Evolutionary conservation across 176 grass and related monocot species (phyloP).

Genomic region (Avena eriantha): DNA sequence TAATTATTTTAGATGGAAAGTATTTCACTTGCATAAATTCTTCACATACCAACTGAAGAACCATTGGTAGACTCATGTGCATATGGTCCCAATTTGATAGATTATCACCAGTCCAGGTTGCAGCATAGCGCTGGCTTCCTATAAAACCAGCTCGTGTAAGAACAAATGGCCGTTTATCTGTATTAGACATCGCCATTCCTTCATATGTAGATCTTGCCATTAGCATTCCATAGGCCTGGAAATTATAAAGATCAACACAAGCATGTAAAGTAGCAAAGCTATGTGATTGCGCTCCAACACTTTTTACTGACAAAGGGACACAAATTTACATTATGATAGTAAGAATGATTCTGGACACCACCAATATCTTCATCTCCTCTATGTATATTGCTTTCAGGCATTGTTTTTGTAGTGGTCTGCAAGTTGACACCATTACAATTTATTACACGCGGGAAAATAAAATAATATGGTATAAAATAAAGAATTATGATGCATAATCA

Average conservation of each 20-base stretch:
- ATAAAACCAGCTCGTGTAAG: slow-evolving; percentile 97
- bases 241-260: slow-evolving; percentile 22
- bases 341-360: slow-evolving; percentile 81
- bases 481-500: background rate
- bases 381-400: slow-evolving; percentile 91
- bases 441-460: slow-evolving; percentile 21
- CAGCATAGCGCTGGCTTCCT: slow-evolving; percentile 92
- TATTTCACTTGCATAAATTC: slow-evolving; percentile 19
- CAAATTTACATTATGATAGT: slow-evolving; percentile 90
- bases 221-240: slow-evolving; percentile 93
- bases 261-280: background rate
- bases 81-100: slow-evolving; percentile 95
- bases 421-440: slow-evolving; percentile 36
- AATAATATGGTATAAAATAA: slow-evolving; percentile 25
- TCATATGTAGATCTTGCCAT: slow-evolving; percentile 94
- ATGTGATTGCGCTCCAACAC: slow-evolving; percentile 11
- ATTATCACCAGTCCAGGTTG: slow-evolving; percentile 97
- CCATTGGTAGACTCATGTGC: slow-evolving; percentile 95
- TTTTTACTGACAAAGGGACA: slow-evolving; percentile 28
- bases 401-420: slow-evolving; percentile 93
- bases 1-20: slow-evolving; percentile 7
- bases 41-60: slow-evolving; percentile 90
- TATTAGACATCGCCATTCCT: slow-evolving; percentile 78
- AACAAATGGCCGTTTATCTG: slow-evolving; percentile 80
- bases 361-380: slow-evolving; percentile 80